Percentiles rank a stretch among this genome's conserved stretches.
Conservation (phyloP, 1,284 basidiomycete genomes). For the Pulveroboletus sp. region DNA sequence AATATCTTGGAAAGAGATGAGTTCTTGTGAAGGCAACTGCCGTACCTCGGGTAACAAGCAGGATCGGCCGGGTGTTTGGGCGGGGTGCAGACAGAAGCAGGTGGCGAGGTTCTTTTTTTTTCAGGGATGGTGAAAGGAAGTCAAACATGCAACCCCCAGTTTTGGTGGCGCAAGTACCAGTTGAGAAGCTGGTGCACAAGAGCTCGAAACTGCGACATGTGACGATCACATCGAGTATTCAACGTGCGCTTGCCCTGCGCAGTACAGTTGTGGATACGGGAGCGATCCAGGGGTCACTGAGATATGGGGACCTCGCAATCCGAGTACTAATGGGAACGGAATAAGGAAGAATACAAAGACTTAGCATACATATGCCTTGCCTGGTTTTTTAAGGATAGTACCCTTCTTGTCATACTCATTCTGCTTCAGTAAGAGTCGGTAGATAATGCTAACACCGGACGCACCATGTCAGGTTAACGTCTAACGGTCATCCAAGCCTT, state of each 20-base stretch:
- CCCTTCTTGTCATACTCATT: conserved; percentile 92
- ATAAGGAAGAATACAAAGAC: conserved; percentile 79
- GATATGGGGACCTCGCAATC: conserved; percentile 79
- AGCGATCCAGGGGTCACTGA: too few relatives aligned
- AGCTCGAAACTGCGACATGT: conserved; percentile 73
- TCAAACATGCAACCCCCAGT: conserved; percentile 66
- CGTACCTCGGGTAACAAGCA: conserved; percentile 78
- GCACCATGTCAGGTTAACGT: conserved; percentile 90
- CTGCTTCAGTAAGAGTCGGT: conserved; percentile 41
- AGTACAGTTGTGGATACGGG: too few relatives aligned
- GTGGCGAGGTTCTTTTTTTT: conserved; percentile 55
- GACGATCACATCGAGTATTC: conserved; percentile 81
- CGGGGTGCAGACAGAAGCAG: conserved; percentile 26
- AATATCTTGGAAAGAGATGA: conserved; percentile 85
- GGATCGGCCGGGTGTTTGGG: conserved; percentile 63
- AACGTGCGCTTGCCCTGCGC: conserved; percentile 81
- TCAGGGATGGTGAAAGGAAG: conserved; percentile 78
- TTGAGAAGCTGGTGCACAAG: conserved; percentile 48
- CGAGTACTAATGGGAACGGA: conserved; percentile 58
- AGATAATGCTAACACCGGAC: conserved; percentile 23
- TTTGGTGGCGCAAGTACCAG: conserved; percentile 46
- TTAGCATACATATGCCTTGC: conserved; percentile 85
- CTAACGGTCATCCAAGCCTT: conserved; percentile 88
- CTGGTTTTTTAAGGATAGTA: conserved; percentile 75
- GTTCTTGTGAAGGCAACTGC: conserved; percentile 80